Base-by-base conservation (phyloP, 768 basidiomycete species). In the Xerocomus brunneocitrinus region DNA sequence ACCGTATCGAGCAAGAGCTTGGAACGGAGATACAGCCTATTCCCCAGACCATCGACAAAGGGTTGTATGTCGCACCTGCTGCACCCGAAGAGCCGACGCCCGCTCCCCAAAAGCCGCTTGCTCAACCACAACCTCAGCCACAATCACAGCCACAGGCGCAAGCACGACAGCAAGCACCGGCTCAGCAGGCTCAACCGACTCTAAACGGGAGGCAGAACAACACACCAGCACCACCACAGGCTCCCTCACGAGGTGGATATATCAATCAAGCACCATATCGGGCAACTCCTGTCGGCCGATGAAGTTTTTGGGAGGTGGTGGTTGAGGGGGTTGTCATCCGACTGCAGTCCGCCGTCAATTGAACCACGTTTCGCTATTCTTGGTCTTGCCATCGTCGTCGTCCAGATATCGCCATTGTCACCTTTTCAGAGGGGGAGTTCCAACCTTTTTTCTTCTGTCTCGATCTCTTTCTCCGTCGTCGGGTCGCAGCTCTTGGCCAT, bases 21-120 rank as follows among this genome's bases (percentile, higher is more conserved):
- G 97, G 95, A 10, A 98, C 95, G 36, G 95, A 99, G 74, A 98
- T 99, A 62, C 87, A 90, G 64, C 89, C 95, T 12, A 98, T 98
- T 64, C 95, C 95, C 6, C 85, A 87, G 67, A 77, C 67, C 27
- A 98, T 99, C 64, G 97, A 98, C 68, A 86, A 88, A 59, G 85
- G 85, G 5, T 74, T 99, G 53, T 98, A 99, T 71, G 95, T 99
- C 51, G 88, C 94, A 8, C 95, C 94, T 1, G 74, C 76, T 48
- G 68, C 75, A 1, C 47, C 58, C 7, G 71, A 74, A 38, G 77
- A 79, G 47, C 66, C 74, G 1, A 74, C 78, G 41, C 78, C 74
- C 10, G 75, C 77, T 45, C 79, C 78, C 53, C 74, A 75, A 53
- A 73, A 71, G 36, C 59, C 67, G 16, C 61, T 63, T 45, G 61